Conservation (phyloP, 1,139 yeast species). For the Saccharomyces uvarum region DNA sequence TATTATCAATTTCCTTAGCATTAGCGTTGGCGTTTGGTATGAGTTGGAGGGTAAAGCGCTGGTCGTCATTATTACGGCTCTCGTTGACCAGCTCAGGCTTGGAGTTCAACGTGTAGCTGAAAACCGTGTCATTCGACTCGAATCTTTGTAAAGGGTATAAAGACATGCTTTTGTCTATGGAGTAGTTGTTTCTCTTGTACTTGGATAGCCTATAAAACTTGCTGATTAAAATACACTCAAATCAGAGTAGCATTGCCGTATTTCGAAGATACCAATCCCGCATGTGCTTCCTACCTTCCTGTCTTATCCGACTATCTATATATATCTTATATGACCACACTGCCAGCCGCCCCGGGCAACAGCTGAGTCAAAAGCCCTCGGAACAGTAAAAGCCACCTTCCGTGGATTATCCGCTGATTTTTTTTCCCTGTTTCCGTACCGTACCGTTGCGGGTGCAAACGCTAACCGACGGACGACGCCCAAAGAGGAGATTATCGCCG, state of each 20-base stretch:
- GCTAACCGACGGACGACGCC: background rate
- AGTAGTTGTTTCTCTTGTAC: background rate
- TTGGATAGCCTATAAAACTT: background rate
- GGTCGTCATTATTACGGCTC: background rate
- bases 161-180: slow-evolving; percentile 5
- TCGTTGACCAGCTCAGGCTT: background rate
- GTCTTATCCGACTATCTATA: background rate
- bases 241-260: background rate
- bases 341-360: background rate
- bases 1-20: background rate
- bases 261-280: background rate
- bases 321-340: background rate
- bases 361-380: background rate
- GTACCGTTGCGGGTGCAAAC: background rate
- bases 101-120: background rate
- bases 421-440: background rate
- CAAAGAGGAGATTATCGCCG: background rate
- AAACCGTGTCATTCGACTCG: slow-evolving; percentile 8
- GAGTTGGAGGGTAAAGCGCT: background rate
- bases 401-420: background rate
- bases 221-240: background rate
- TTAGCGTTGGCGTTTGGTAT: slow-evolving; percentile 2
- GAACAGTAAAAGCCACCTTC: slow-evolving; percentile 1
- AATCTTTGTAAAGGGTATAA: slow-evolving; percentile 6
- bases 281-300: background rate